Evolutionary conservation across 2,329 filamentous ascomycete genomes (phyloP).

Genomic region (Neonectria sp.): DNA sequence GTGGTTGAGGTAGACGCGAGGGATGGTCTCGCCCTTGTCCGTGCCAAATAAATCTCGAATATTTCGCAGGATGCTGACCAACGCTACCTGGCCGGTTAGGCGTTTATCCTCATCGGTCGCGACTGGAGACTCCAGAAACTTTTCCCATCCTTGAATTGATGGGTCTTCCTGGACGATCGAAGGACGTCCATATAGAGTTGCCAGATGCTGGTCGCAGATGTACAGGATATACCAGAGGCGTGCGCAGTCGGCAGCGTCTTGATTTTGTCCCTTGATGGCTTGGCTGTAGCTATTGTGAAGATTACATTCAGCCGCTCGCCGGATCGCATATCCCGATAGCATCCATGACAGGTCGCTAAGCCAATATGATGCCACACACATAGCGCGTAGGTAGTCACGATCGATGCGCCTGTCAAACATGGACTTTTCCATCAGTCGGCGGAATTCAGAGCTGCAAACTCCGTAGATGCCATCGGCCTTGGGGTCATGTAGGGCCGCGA

Average conservation of each 20-base stretch:
- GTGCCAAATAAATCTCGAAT: constrained; percentile 70
- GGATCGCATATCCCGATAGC: constrained; percentile 68
- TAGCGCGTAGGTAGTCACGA: constrained; percentile 70
- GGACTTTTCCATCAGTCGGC: constrained; percentile 66
- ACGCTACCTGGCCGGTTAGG: constrained; percentile 71
- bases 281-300: constrained; percentile 60
- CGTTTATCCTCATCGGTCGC: constrained; percentile 69
- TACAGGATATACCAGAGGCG: constrained; percentile 74
- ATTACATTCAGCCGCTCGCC: constrained; percentile 64
- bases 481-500: constrained; percentile 72
- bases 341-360: constrained; percentile 75
- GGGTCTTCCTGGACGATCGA: constrained; percentile 72
- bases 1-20: constrained; percentile 68
- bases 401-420: constrained; percentile 57
- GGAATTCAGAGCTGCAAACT: constrained; percentile 70
- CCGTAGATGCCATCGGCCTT: constrained; percentile 67
- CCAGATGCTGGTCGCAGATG: constrained; percentile 74
- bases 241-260: constrained; percentile 66
- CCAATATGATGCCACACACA: constrained; percentile 76
- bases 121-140: constrained; percentile 66
- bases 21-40: constrained; percentile 67
- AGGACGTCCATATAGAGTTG: constrained; percentile 72
- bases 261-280: constrained; percentile 55
- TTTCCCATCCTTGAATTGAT: constrained; percentile 70
- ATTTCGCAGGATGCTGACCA: constrained; percentile 71